Conservation (phyloP, 2,329 filamentous ascomycete species). For the Colletotrichum eleusines region DNA sequence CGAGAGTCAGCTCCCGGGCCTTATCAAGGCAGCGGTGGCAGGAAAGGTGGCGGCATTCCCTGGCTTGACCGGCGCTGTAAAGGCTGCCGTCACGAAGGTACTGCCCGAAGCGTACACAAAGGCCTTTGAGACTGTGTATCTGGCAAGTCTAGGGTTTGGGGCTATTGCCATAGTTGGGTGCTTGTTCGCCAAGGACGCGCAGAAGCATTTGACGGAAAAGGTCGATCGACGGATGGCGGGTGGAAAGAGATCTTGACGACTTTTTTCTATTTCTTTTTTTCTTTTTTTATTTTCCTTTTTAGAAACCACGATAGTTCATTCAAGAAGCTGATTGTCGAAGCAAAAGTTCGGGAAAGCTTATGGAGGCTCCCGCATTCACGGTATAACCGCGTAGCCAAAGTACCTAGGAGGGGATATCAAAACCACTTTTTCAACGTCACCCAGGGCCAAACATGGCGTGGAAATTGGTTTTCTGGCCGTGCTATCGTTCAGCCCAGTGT, state of each 20-base stretch:
- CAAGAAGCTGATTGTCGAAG: not conserved
- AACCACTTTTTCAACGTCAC: not conserved
- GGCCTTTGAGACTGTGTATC: slow-evolving; percentile 56
- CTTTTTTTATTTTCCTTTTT: too few relatives aligned
- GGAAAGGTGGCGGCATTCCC: slow-evolving; percentile 51
- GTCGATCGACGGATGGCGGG: slow-evolving; percentile 52
- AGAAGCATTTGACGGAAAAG: slow-evolving; percentile 50
- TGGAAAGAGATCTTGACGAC: slow-evolving; percentile 10
- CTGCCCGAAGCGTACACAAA: slow-evolving; percentile 53
- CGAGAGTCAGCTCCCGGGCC: slow-evolving; percentile 47
- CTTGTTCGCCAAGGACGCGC: slow-evolving; percentile 52
- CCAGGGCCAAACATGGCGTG: not conserved
- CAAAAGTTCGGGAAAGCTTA: not conserved
- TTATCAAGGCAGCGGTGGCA: slow-evolving; percentile 50
- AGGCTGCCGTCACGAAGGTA: slow-evolving; percentile 48
- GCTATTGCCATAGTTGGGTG: slow-evolving; percentile 53
- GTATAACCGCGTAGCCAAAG: not conserved
- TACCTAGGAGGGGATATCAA: not conserved
- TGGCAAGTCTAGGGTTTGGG: slow-evolving; percentile 54
- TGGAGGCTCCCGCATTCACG: not conserved
- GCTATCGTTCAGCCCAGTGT: not conserved
- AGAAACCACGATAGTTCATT: not conserved
- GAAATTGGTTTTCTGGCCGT: too few relatives aligned
- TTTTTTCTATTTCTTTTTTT: too few relatives aligned
- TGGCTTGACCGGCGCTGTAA: slow-evolving; percentile 49